A percentile compares a stretch with the other conserved stretches of the same genome.
phyloP scores from a whole-genome alignment of 202 grass and related monocot species.

The Panicum hallii region DNA sequence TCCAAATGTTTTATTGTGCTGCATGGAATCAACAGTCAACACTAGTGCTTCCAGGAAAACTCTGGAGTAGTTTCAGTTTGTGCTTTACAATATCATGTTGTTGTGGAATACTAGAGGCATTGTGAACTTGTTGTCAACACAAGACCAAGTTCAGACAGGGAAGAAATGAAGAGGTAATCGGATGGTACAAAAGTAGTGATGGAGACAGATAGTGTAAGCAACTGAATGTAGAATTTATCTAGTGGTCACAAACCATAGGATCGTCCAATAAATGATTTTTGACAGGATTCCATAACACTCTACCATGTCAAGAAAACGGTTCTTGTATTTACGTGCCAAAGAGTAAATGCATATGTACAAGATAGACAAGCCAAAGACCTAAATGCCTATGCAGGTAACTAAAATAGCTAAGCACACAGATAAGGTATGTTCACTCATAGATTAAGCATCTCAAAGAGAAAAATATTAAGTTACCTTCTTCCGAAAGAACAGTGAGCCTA shows the following conservation, averaged over 20 bases:
- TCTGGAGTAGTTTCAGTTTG: background rate
- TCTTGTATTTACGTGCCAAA: background rate
- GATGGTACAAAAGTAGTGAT: background rate
- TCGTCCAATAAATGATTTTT: too few species aligned
- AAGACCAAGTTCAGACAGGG: background rate
- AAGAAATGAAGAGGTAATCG: background rate
- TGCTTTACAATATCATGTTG: background rate
- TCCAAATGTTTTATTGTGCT: background rate
- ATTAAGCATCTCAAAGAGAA: background rate
- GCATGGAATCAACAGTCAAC: background rate
- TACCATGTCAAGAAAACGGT: too few species aligned
- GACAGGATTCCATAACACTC: too few species aligned
- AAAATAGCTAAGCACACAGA: background rate
- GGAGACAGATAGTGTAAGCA: background rate
- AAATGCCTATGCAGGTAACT: background rate
- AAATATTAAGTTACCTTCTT: constrained; percentile 64
- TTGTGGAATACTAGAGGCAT: background rate
- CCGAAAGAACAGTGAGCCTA: constrained; percentile 70
- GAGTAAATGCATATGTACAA: background rate
- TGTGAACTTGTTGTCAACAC: background rate
- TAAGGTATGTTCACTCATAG: background rate
- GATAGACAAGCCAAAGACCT: background rate
- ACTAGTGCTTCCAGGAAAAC: constrained; percentile 6
- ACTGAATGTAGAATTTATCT: too few species aligned
- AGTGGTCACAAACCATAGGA: too few species aligned